Evolutionary conservation across 352 stramenopile genomes (phyloP).

Genomic region (Globisporangium perplexum): DNA sequence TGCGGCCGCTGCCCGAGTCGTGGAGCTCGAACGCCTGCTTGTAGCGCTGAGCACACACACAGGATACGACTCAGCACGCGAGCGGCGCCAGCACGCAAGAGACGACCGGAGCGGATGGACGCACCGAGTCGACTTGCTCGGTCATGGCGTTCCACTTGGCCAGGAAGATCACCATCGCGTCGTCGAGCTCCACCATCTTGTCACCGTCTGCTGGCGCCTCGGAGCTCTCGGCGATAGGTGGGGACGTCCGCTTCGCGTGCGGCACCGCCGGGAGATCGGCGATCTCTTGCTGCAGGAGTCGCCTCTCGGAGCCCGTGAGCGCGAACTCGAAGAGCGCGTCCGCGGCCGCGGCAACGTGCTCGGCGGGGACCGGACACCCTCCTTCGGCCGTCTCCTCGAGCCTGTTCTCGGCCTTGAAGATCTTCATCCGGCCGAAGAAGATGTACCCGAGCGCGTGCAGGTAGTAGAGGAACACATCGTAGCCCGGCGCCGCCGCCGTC

Average conservation of each 20-base stretch:
- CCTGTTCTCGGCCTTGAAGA: slow-evolving; percentile 50
- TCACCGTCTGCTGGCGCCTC: background rate
- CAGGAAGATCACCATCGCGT: slow-evolving; percentile 55
- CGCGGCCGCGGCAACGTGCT: slow-evolving; percentile 24
- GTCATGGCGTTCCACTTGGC: slow-evolving; percentile 40
- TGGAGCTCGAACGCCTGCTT: slow-evolving; percentile 35
- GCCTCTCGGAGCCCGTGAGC: slow-evolving; percentile 29
- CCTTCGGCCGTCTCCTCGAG: slow-evolving; percentile 51
- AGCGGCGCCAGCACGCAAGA: background rate
- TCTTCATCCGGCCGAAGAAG: slow-evolving; percentile 66
- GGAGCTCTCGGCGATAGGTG: background rate
- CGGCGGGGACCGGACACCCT: slow-evolving; percentile 33
- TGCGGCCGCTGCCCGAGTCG: slow-evolving; percentile 37
- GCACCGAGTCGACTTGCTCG: slow-evolving; percentile 49
- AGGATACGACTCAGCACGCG: background rate
- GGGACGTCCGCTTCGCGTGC: background rate
- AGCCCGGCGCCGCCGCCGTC: slow-evolving; percentile 16
- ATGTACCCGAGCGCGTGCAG: slow-evolving; percentile 54
- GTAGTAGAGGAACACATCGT: slow-evolving; percentile 70
- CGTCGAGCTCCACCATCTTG: slow-evolving; percentile 53
- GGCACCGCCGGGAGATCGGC: slow-evolving; percentile 17
- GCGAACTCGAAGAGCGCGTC: slow-evolving; percentile 40
- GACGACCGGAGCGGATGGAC: background rate
- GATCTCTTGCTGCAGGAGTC: slow-evolving; percentile 28
- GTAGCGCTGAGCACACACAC: slow-evolving; percentile 27